Base-by-base conservation (phyloP, 225 moss, liverwort and hornwort species). In the Pseudisothecium myosuroides region DNA sequence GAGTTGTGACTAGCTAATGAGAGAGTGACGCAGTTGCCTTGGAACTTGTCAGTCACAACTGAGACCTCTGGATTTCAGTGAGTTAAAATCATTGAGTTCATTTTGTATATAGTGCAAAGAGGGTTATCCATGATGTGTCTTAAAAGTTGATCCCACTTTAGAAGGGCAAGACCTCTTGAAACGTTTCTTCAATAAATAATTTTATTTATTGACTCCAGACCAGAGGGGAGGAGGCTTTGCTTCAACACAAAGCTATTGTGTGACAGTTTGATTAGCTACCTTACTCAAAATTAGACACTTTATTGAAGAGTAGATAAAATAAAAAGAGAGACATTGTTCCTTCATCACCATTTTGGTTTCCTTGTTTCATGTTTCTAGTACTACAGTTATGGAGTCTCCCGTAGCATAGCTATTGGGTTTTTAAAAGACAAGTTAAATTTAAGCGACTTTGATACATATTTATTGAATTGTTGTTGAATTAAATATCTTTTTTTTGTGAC, bases 321-420 rank as follows among this genome's bases (percentile, higher is more conserved):
- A 36, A 37, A 54, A 54, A 15, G 21, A 12, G 21, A 34, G 23
- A 36, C 3, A 23, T 23, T 74, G 29, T 31, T 47, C 7, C 5
- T 76, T 69, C 8, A 18, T 74, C 28, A 27, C 14, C 23, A 75
- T 47, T 47, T 49, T 4, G 2, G 31, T 47, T 52, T 36, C 34
- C 23, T 47, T 22, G 36, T 76, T 76, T 3, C 3, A 12, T 75
- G 8, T 23, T 22, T 14, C 9, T 16, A 15, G 2, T 79, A 15
- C 17, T 56, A 27, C 0, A 17, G 0, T 17, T 23, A 17, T n/a
- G 39, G 5, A 58, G 11, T 56, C 2, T n/a, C 56, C 1, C 6
- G 0, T 26, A n/a, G 56, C 26, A 14, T n/a, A 79, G 56, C 11
- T 39, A 10, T 78, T 37, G 55, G 7, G 3, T 77, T 79, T 16